Evolutionary conservation across 148 eudicot species (phyloP), one percentile per base, ranked within the genome.

Genomic region (Nepenthes mirabilis): DNA sequence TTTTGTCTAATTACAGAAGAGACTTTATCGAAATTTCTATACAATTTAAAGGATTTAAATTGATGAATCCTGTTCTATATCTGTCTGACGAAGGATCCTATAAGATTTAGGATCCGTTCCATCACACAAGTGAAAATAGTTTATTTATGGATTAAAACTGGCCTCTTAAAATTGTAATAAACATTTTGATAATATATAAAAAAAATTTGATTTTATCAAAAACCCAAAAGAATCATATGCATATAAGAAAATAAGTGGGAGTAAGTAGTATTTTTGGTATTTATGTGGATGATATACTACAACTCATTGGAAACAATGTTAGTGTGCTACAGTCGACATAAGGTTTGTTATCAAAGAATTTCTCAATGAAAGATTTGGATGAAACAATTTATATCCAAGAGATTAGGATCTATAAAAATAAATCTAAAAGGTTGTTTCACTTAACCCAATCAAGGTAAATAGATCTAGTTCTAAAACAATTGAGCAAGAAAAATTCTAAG

Each of bases 221-320:
- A 8, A 32, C 8, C 14, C 34, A 32, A n/a, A 34, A 54, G 0
- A n/a, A 14, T n/a, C 32, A 11, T 54, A 0, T 23, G 11, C 32
- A 23, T 5, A 14, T 6, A 32, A 9, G 5, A 54, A 32, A 6
- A 1, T 33, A 8, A 54, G 34, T 14, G 34, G 35, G 34, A 5
- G 11, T 13, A 8, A 0, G 9, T 54, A 5, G 32, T 34, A 1
- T 8, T 14, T 14, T 3, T 54, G 3, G 10, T 54, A 1, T 33
- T 54, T 54, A 54, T 54, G 57, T 54, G 6, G 57, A 54, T 54
- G 36, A 54, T 32, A 54, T 54, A n/a, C 23, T 54, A 10, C 23
- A 23, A 23, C 23, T 23, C 23, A 5, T 54, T 5, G 11, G 34
- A 1, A 54, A 23, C 32, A 8, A 33, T 6, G 34, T 14, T 1